These are phyloP conservation scores for Silene latifolia DNA, from an alignment of 148 eudicot species.

Conservation along the genomic window DNA sequence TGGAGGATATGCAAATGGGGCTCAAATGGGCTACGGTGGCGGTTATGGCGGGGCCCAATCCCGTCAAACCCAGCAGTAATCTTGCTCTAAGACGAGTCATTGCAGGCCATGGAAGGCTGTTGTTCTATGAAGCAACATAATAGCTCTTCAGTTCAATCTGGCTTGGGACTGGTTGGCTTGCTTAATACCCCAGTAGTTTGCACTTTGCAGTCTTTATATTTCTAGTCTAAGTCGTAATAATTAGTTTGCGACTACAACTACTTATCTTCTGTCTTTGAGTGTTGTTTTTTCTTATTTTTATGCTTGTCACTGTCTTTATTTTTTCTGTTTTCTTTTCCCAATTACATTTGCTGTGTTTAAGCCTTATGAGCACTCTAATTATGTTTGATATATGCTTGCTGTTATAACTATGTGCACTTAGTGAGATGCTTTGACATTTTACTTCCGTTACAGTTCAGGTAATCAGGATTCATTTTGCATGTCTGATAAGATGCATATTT, in stretches of 20 bases:
- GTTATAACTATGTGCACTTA: constrained; percentile 2
- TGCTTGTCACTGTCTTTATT: constrained; percentile 37
- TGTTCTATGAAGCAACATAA: neutral
- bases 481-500: constrained; percentile 10
- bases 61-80: constrained; percentile 50
- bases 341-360: constrained; percentile 29
- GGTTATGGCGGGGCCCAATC: constrained; percentile 40
- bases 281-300: constrained; percentile 48
- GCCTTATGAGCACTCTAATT: constrained; percentile 34
- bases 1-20: constrained; percentile 44
- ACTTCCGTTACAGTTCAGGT: constrained; percentile 7
- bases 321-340: constrained; percentile 32
- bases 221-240: constrained; percentile 20
- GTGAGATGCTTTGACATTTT: constrained; percentile 3
- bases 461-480: constrained; percentile 9
- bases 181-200: constrained; percentile 57
- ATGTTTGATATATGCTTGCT: constrained; percentile 10
- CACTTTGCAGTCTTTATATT: constrained; percentile 46
- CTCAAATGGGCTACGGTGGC: constrained; percentile 34
- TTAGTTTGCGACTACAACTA: constrained; percentile 36
- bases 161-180: constrained; percentile 77
- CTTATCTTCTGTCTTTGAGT: constrained; percentile 27
- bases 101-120: neutral
- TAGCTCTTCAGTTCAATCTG: neutral
- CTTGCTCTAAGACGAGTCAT: constrained; percentile 14